phyloP scores from a whole-genome alignment of 208 protist genomes.

The Kentomonas sorsogonicus region DNA sequence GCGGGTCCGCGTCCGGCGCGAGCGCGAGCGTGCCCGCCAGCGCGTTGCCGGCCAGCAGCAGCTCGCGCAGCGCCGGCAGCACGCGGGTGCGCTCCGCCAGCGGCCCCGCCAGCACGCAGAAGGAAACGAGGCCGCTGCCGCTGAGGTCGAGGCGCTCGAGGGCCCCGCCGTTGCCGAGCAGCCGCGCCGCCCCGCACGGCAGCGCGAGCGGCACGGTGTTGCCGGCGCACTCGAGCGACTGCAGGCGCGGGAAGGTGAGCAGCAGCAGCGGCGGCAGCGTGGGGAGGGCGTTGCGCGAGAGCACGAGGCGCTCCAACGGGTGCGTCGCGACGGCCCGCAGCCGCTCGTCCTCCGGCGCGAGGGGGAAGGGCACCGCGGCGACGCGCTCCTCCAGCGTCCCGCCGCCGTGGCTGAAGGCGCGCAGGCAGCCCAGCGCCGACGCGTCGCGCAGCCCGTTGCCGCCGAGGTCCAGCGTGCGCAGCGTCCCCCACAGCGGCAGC shows the following conservation, averaged over 20 bases:
- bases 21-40: slow-evolving; percentile 25
- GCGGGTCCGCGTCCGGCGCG: background rate
- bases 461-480: slow-evolving; percentile 30
- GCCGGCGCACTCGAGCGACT: slow-evolving; percentile 23
- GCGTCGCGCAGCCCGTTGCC: slow-evolving; percentile 29
- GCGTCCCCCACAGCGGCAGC: slow-evolving; percentile 20
- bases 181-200: slow-evolving; percentile 14
- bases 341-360: background rate
- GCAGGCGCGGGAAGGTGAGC: slow-evolving; percentile 27
- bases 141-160: slow-evolving; percentile 21
- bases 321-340: background rate
- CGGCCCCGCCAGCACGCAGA: background rate
- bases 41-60: slow-evolving; percentile 30
- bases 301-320: slow-evolving; percentile 30
- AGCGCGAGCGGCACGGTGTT: slow-evolving; percentile 17
- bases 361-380: background rate
- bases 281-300: slow-evolving; percentile 26
- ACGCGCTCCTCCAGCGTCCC: background rate
- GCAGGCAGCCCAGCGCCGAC: slow-evolving; percentile 23
- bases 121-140: slow-evolving; percentile 5
- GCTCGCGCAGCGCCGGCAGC: slow-evolving; percentile 27
- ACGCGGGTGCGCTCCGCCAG: background rate
- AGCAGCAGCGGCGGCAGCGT: slow-evolving; percentile 22
- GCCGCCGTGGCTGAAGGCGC: background rate
- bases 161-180: slow-evolving; percentile 13